These are phyloP conservation scores for Termitomyces sp. DNA, from an alignment of 768 basidiomycete species.

Conservation along the genomic window DNA sequence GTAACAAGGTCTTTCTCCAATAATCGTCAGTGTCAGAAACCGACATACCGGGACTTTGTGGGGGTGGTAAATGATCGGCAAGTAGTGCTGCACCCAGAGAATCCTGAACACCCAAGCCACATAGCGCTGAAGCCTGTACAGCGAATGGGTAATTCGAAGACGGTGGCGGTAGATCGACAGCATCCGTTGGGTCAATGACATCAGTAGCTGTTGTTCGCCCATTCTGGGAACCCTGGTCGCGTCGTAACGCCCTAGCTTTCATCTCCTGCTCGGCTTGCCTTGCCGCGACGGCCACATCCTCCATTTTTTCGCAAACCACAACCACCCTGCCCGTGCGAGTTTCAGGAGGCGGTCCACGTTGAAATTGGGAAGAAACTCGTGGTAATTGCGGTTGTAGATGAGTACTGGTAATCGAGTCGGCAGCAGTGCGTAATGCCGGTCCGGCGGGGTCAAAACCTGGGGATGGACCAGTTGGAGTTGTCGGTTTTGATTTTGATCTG, in stretches of 20 bases:
- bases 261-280: constrained; percentile 74
- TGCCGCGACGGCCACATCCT: constrained; percentile 62
- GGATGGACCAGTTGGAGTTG: constrained; percentile 35
- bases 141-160: constrained; percentile 67
- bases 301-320: constrained; percentile 79
- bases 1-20: constrained; percentile 74
- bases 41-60: constrained; percentile 54
- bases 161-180: constrained; percentile 72
- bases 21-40: constrained; percentile 51
- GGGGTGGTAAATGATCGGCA: constrained; percentile 68
- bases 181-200: constrained; percentile 80
- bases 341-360: constrained; percentile 24
- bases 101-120: constrained; percentile 68
- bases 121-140: constrained; percentile 68
- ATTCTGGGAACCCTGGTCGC: constrained; percentile 40
- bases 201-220: constrained; percentile 38
- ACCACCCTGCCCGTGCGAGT: constrained; percentile 59
- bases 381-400: constrained; percentile 28
- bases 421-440: constrained; percentile 58
- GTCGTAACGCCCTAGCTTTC: constrained; percentile 44
- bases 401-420: constrained; percentile 53
- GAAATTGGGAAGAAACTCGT: constrained; percentile 30
- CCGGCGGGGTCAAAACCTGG: constrained; percentile 30
- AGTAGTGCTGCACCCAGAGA: constrained; percentile 73
- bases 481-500: constrained; percentile 60